Evolutionary conservation across 23 red algal species (phyloP).

Genomic region (Agarophyton chilense): DNA sequence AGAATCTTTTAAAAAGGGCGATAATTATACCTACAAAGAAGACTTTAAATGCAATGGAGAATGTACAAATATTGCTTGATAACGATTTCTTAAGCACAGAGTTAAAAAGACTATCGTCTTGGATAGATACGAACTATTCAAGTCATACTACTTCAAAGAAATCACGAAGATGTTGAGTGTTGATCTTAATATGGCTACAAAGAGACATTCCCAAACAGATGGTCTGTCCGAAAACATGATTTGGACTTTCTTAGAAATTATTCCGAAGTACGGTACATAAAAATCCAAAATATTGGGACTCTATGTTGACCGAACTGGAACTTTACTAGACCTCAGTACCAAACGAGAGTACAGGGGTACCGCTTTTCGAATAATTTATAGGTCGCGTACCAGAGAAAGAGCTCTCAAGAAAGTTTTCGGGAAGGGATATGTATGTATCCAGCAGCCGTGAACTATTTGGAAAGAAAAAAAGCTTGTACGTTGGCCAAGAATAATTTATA

Average conservation of each 20-base stretch:
- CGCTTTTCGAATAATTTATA: slow-evolving; percentile 32
- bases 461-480: neutral
- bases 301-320: slow-evolving; percentile 18
- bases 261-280: slow-evolving; percentile 23
- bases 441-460: slow-evolving; percentile 1
- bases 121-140: slow-evolving; percentile 33
- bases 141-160: slow-evolving; percentile 35
- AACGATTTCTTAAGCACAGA: slow-evolving; percentile 17
- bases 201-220: slow-evolving; percentile 46
- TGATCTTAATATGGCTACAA: slow-evolving; percentile 21
- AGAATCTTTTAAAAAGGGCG: slow-evolving; percentile 37
- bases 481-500: slow-evolving; percentile 5
- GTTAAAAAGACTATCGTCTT: neutral
- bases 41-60: slow-evolving; percentile 8
- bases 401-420: neutral
- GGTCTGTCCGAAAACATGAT: slow-evolving; percentile 32
- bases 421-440: neutral
- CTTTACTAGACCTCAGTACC: slow-evolving; percentile 1
- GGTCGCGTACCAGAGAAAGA: slow-evolving; percentile 6
- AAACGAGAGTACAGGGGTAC: slow-evolving; percentile 10
- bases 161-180: slow-evolving; percentile 21
- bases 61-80: slow-evolving; percentile 7
- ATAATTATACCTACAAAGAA: slow-evolving; percentile 37
- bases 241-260: slow-evolving; percentile 6
- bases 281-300: slow-evolving; percentile 15